These are phyloP conservation scores for Diaporthe capsici DNA, from an alignment of 2,329 filamentous ascomycete species.

Conservation along the genomic window DNA sequence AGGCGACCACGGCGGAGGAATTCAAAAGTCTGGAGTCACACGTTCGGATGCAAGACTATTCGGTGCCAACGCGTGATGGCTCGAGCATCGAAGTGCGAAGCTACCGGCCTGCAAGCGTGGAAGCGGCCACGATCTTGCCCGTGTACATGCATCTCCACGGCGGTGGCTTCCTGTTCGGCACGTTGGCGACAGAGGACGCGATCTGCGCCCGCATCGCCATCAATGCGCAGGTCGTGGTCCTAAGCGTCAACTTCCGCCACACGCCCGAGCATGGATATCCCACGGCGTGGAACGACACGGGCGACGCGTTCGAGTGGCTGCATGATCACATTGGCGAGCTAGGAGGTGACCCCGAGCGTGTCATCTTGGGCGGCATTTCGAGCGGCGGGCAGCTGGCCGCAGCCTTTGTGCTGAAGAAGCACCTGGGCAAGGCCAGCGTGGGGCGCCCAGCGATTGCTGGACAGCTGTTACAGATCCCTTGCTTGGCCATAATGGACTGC, in stretches of 20 bases:
- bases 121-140: slow-evolving; percentile 56
- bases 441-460: slow-evolving; percentile 57
- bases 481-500: slow-evolving; percentile 52
- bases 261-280: slow-evolving; percentile 68
- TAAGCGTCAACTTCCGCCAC: slow-evolving; percentile 72
- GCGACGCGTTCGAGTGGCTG: slow-evolving; percentile 69
- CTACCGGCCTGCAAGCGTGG: slow-evolving; percentile 57
- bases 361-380: slow-evolving; percentile 61
- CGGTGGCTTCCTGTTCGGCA: slow-evolving; percentile 70
- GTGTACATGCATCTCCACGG: slow-evolving; percentile 68
- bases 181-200: slow-evolving; percentile 65
- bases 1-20: slow-evolving; percentile 42
- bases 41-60: slow-evolving; percentile 53
- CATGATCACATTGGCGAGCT: slow-evolving; percentile 58
- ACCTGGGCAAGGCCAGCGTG: slow-evolving; percentile 45
- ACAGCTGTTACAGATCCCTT: slow-evolving; percentile 66
- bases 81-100: slow-evolving; percentile 59
- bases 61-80: slow-evolving; percentile 61
- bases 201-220: slow-evolving; percentile 63
- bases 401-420: slow-evolving; percentile 52
- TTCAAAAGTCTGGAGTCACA: neutral
- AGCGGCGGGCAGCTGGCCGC: slow-evolving; percentile 57
- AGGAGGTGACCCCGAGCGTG: slow-evolving; percentile 52
- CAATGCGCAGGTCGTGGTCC: slow-evolving; percentile 57
- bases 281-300: slow-evolving; percentile 65